Evolutionary conservation across 2,329 filamentous ascomycete genomes (phyloP), one percentile per base, ranked within the genome.

Genomic region (Dactylonectria estremocensis): DNA sequence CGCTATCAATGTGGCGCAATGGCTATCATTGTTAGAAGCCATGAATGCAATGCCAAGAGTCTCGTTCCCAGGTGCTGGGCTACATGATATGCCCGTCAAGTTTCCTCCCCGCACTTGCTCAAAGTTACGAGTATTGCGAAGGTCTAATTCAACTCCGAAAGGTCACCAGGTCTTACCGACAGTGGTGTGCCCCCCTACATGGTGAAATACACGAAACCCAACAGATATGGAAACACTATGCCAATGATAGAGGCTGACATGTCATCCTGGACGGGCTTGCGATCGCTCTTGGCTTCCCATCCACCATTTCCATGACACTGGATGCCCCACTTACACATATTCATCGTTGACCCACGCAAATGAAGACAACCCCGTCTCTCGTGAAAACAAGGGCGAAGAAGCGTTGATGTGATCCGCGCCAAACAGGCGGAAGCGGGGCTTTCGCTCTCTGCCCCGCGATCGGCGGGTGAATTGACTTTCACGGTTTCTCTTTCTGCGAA

Each of bases 361-460:
- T 28, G 24, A 28, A 43, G 14, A n/a, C 6, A 18, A 43, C 14
- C 35, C 40, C 8, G 5, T 5, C 8, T 43, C n/a, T 43, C n/a
- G 14, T 43, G 14, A n/a, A n/a, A 43, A n/a, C n/a, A 43, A 43
- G 16, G 16, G 49, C 50, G 40, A 13, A 48, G 35, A 22, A 59
- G 49, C 24, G 13, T 45, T 45, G 56, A 60, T 43, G 49, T 56
- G 53, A 60, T 49, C 56, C 49, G 52, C 57, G 8, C 28, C 43
- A 48, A 20, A n/a, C 45, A 58, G 5, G 20, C 5, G 7, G 43
- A 45, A 56, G 63, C 63, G 63, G 63, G 57, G 63, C 56, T 46
- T 28, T 28, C 24, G 24, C 24, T 46, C 33, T 33, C 24, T 40
- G 54, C 63, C 60, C 65, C 63, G 67, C 48, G 40, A 69, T 55